Evolutionary conservation across 768 basidiomycete genomes (phyloP), one percentile per base, ranked within the genome.

Genomic region (Tulasnella sp.): DNA sequence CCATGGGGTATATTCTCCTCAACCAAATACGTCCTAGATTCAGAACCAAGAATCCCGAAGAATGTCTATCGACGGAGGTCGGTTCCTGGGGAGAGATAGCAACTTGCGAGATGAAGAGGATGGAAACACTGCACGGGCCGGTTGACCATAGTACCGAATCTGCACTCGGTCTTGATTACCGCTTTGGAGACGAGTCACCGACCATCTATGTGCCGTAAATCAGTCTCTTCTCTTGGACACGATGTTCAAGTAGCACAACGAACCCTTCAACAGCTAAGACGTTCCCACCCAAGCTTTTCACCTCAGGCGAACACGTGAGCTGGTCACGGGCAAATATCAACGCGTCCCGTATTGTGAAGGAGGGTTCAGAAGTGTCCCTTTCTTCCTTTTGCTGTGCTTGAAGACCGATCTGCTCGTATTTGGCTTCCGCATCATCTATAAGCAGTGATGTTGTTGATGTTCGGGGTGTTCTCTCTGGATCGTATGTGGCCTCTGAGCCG

Each of bases 181-280:
- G 30, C 52, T 59, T 13, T 60, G 61, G 8, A 63, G 26, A 47
- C 32, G 50, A 10, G 61, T 63, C 4, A 63, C 54, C 1, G 61
- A 51, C 61, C 61, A 63, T 3, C 61, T 63, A 41, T n/a, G n/a
- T n/a, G n/a, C n/a, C n/a, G n/a, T n/a, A n/a, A n/a, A n/a, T n/a
- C n/a, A n/a, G n/a, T n/a, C n/a, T n/a, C n/a, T n/a, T n/a, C n/a
- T n/a, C n/a, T n/a, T n/a, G n/a, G n/a, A 26, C 3, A n/a, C 34
- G 51, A 26, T 54, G 59, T 5, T 17, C 32, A 30, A 42, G 9
- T 27, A 26, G 13, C 1, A 62, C 42, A 8, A 47, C 61, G 29
- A 61, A 63, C 61, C 61, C 60, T 43, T 63, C 61, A 17, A 61
- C 30, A 41, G 51, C 30, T 24, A 63, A 42, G 2, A 63, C 44